Evolutionary conservation across 1,284 basidiomycete species (phyloP), one percentile per base, ranked within the genome.

Genomic region (Fomitiporia mediterranea): DNA sequence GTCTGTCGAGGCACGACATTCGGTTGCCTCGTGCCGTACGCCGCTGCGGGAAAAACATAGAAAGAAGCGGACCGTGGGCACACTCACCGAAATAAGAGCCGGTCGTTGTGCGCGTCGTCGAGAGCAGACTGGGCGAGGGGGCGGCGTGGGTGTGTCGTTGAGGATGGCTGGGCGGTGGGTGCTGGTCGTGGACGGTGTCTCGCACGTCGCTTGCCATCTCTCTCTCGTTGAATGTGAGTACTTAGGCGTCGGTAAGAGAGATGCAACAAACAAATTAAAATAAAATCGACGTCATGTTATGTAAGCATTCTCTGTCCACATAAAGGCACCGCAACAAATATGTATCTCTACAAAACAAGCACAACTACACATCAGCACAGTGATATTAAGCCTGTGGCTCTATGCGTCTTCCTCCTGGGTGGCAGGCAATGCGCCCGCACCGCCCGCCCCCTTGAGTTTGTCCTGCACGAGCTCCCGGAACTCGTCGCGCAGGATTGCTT

Each of bases 391-490:
- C n/a, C n/a, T n/a, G n/a, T n/a, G n/a, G 17, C 3, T 5, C 35
- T 51, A 51, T 28, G 13, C 35, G 7, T 40, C 27, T 17, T 25
- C 6, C 9, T 15, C 51, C 13, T 28, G n/a, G n/a, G n/a, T 32
- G n/a, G n/a, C n/a, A 5, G 44, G 25, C n/a, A 25, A 6, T 8
- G 25, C 15, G 4, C 17, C 30, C n/a, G 25, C 28, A 28, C 25
- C 30, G 19, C 35, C 53, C 28, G 27, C 38, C 17, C 68, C 75
- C 62, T 86, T 89, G 61, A 92, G 69, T 63, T 81, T 84, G 56
- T 93, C 90, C 28, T 77, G 74, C 25, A 92, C 86, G 55, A 93
- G 77, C 70, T 87, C 84, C 61, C 80, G 85, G 70, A 94, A 91
- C 70, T 91, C 90, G 65, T 91, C 84, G 58, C 83, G 71, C 59